These are phyloP conservation scores for Mycena vitilis DNA, from an alignment of 768 basidiomycete genomes.

Conservation along the genomic window DNA sequence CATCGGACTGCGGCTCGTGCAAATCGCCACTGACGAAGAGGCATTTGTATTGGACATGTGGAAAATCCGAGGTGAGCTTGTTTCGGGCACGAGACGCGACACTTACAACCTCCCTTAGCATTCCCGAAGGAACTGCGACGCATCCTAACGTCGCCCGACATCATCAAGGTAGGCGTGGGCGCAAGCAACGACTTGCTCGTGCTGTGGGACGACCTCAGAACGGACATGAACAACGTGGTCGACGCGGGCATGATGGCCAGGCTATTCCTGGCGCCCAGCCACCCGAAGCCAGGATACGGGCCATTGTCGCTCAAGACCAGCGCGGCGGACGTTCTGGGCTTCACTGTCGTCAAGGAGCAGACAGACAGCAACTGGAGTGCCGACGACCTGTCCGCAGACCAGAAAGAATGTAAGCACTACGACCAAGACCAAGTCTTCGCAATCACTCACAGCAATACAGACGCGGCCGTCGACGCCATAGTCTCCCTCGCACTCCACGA, in stretches of 20 bases:
- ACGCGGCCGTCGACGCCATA: neutral
- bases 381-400: neutral
- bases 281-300: neutral
- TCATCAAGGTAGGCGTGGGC: neutral
- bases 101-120: neutral
- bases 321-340: neutral
- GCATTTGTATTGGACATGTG: neutral
- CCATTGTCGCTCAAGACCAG: neutral
- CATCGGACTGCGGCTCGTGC: neutral
- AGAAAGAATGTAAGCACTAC: neutral
- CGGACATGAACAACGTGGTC: neutral
- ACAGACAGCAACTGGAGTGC: neutral
- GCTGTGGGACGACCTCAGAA: neutral
- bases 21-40: neutral
- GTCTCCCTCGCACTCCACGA: neutral
- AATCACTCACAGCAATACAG: no score
- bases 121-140: neutral
- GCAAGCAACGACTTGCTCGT: neutral
- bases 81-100: no score
- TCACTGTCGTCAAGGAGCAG: neutral
- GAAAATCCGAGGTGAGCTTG: neutral
- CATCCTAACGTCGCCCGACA: neutral
- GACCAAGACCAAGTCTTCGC: no score
- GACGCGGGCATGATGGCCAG: conserved; percentile 4
- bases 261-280: neutral